These are phyloP conservation scores for Aureoboletus auriporus DNA, from an alignment of 768 basidiomycete genomes.

Conservation along the genomic window DNA sequence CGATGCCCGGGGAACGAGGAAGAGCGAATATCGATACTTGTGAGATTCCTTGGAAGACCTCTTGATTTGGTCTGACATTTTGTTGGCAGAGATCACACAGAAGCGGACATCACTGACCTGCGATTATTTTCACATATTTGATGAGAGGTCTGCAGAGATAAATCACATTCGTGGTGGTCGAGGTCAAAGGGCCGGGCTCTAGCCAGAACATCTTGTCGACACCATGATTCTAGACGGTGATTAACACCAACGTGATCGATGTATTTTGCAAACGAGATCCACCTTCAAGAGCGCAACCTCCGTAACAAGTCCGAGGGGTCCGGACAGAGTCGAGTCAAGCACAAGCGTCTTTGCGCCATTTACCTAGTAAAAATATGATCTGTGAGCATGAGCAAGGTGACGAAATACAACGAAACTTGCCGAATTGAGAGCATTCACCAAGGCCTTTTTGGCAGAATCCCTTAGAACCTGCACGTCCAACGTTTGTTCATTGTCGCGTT, in stretches of 20 bases:
- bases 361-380: conserved; percentile 44
- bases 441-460: conserved; percentile 74
- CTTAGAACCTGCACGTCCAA: conserved; percentile 65
- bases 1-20: conserved; percentile 86
- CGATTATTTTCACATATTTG: conserved; percentile 82
- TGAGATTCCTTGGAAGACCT: conserved; percentile 64
- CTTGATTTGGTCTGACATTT: conserved; percentile 81
- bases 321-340: conserved; percentile 82
- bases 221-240: conserved; percentile 79
- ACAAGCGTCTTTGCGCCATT: conserved; percentile 96
- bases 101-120: conserved; percentile 51
- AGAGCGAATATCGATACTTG: conserved; percentile 80
- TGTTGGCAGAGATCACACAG: conserved; percentile 19
- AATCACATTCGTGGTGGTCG: conserved; percentile 83
- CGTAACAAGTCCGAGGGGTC: conserved; percentile 91
- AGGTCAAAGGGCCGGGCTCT: conserved; percentile 79
- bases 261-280: conserved; percentile 1
- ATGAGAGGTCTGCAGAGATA: conserved; percentile 91
- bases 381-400: conserved; percentile 3
- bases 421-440: conserved; percentile 84
- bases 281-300: conserved; percentile 94
- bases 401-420: conserved; percentile 34
- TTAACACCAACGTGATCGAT: conserved; percentile 5
- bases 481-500: conserved; percentile 34
- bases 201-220: conserved; percentile 99